phyloP scores from a whole-genome alignment of 352 stramenopile species.

The Phytophthora pistaciae region DNA sequence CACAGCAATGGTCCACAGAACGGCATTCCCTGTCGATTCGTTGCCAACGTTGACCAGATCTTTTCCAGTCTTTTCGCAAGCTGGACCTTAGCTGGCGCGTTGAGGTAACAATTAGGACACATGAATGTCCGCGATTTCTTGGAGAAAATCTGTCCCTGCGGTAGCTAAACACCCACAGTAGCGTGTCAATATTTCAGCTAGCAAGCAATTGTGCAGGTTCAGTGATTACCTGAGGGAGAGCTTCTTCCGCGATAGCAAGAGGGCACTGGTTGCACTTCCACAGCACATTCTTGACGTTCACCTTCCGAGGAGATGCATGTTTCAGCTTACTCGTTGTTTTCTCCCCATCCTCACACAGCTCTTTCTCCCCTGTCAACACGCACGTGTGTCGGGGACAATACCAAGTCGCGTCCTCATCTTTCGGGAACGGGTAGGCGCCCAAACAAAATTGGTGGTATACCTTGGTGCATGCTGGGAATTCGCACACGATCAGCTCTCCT shows the following conservation, averaged over 20 bases:
- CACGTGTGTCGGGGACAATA: constrained; percentile 85
- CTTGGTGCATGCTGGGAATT: constrained; percentile 84
- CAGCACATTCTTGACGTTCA: constrained; percentile 61
- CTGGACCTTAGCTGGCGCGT: constrained; percentile 70
- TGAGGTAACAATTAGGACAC: constrained; percentile 72
- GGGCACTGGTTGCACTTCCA: constrained; percentile 88
- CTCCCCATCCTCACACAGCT: constrained; percentile 57
- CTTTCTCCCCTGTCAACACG: constrained; percentile 64
- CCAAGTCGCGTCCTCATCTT: constrained; percentile 85
- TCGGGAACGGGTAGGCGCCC: constrained; percentile 79
- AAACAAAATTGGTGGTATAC: constrained; percentile 91
- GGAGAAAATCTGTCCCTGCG: constrained; percentile 67
- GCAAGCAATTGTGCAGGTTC: not conserved
- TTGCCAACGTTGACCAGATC: constrained; percentile 87
- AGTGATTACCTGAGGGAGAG: constrained; percentile 61
- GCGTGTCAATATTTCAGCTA: constrained; percentile 11
- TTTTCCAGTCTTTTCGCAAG: constrained; percentile 82
- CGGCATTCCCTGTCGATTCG: constrained; percentile 85
- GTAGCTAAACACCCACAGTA: constrained; percentile 47
- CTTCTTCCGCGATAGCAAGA: constrained; percentile 65
- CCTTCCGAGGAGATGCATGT: constrained; percentile 60
- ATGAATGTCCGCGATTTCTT: constrained; percentile 76
- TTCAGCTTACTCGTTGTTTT: constrained; percentile 44
- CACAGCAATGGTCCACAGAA: constrained; percentile 83
- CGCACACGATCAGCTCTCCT: constrained; percentile 85